Conservation (phyloP, 345 rosid species). For the Gynandropsis gynandra region DNA sequence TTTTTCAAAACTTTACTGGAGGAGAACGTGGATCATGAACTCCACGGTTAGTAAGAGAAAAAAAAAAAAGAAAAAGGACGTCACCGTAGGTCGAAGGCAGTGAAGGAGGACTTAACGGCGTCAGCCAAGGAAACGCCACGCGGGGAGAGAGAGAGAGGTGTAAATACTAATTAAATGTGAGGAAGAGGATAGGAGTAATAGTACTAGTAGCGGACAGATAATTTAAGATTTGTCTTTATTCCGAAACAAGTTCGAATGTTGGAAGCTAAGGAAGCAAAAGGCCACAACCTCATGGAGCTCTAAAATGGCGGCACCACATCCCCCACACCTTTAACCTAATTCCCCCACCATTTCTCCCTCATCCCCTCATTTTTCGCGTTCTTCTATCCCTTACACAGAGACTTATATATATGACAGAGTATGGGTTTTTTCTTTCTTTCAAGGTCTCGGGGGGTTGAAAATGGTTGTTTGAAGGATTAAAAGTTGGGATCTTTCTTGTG, state of each 20-base stretch:
- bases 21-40: conserved; percentile 12
- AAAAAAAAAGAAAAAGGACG: conserved; percentile 19
- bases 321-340: conserved; percentile 38
- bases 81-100: conserved; percentile 28
- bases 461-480: conserved; percentile 16
- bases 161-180: too few relatives aligned
- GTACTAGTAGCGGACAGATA: conserved; percentile 19
- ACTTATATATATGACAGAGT: not conserved
- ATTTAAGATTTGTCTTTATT: conserved; percentile 48
- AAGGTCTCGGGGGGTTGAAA: too few relatives aligned
- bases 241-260: conserved; percentile 56
- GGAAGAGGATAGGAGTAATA: conserved; percentile 11
- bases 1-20: too few relatives aligned
- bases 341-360: conserved; percentile 11
- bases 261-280: conserved; percentile 69
- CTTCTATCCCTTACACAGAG: not conserved
- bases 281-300: conserved; percentile 23
- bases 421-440: conserved; percentile 10
- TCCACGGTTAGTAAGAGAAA: not conserved
- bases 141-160: conserved; percentile 19
- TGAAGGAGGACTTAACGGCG: conserved; percentile 22
- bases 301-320: conserved; percentile 63
- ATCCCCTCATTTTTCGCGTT: conserved; percentile 21
- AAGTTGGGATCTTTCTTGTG: conserved; percentile 1
- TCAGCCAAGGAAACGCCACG: conserved; percentile 26